phyloP scores from a whole-genome alignment of 176 grass and related monocot genomes.

The Oryza australiensis region DNA sequence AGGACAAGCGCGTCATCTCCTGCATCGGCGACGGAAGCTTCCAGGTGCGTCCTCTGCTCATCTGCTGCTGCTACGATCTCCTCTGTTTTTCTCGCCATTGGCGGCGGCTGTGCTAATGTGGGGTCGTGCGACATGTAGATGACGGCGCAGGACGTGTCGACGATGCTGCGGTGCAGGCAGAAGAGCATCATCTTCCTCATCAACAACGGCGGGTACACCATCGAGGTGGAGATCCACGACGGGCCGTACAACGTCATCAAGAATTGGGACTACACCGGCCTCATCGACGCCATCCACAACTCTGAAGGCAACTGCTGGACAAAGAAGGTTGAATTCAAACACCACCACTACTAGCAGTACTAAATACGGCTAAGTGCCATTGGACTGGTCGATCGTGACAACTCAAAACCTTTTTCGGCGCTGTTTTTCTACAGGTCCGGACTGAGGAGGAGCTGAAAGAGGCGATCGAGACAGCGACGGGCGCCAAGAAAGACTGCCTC shows the following conservation, averaged over 20 bases:
- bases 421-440: slow-evolving; percentile 35
- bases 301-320: slow-evolving; percentile 59
- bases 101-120: slow-evolving; percentile 8
- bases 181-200: slow-evolving; percentile 66
- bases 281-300: slow-evolving; percentile 64
- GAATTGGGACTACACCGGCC: slow-evolving; percentile 66
- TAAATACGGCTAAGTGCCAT: not conserved
- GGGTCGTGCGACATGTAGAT: not conserved
- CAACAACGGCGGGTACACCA: slow-evolving; percentile 71
- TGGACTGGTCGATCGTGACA: not conserved
- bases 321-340: slow-evolving; percentile 35
- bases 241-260: slow-evolving; percentile 79
- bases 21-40: slow-evolving; percentile 74
- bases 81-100: slow-evolving; percentile 7
- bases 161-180: slow-evolving; percentile 67
- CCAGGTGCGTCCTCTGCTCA: slow-evolving; percentile 38
- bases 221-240: slow-evolving; percentile 73
- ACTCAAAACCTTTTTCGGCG: not conserved
- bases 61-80: too few species aligned
- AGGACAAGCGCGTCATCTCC: slow-evolving; percentile 67
- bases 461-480: slow-evolving; percentile 52
- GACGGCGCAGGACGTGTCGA: slow-evolving; percentile 68
- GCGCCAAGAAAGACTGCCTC: slow-evolving; percentile 54
- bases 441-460: slow-evolving; percentile 59
- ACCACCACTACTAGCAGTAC: not conserved